phyloP scores from a whole-genome alignment of 495 filamentous ascomycete genomes.

The Talaromyces nanjingensis region DNA sequence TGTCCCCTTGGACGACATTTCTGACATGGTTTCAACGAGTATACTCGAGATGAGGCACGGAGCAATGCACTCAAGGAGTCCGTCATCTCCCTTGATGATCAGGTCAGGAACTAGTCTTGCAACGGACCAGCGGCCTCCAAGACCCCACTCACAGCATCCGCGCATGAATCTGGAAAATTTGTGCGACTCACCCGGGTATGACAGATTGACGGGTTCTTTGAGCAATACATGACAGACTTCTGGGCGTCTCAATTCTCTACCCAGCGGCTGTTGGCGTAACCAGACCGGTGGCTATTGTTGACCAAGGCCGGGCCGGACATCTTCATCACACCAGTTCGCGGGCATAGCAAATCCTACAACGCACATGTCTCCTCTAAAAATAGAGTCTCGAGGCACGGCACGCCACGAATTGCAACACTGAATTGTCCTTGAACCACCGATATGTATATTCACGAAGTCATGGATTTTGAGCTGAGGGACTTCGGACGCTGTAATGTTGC shows the following conservation, averaged over 20 bases:
- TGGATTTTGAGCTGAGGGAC: not conserved
- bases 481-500: not conserved
- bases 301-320: not conserved
- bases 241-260: not conserved
- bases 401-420: not conserved
- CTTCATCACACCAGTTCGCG: not conserved
- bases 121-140: not conserved
- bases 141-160: not conserved
- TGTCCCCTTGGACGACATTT: conserved; percentile 19
- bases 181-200: not conserved
- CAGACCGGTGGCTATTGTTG: not conserved
- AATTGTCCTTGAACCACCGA: not conserved
- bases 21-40: conserved; percentile 16
- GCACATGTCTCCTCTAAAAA: not conserved
- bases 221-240: not conserved
- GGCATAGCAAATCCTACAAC: not conserved
- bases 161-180: not conserved
- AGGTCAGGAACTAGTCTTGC: not conserved
- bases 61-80: not conserved
- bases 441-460: not conserved
- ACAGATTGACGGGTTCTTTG: not conserved
- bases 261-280: not conserved
- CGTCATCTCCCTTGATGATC: not conserved
- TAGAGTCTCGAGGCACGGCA: not conserved
- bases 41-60: conserved; percentile 7